Base-by-base conservation (phyloP, 2,329 filamentous ascomycete genomes). In the Cryphonectria parasitica region DNA sequence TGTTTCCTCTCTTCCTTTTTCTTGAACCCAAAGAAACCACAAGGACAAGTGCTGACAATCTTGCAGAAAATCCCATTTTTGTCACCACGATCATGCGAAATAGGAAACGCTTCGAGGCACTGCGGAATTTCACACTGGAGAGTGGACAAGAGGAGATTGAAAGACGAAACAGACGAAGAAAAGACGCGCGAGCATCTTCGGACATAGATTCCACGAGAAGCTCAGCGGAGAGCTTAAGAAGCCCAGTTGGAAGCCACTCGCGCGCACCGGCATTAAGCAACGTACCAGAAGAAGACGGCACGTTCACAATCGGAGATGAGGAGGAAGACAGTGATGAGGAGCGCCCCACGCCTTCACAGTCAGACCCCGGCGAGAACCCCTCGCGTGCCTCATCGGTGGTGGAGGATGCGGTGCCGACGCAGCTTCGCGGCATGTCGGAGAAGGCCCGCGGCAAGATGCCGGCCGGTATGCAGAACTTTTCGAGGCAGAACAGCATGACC, bases 401-500 rank as follows among this genome's bases (percentile, higher is more conserved):
- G 0, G 94, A 97, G 71, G 94, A 97, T 72, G 91, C 92, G 4
- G 89, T 97, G 13, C 94, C 94, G 19, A 86, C 90, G 28, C 95
- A 98, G 78, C 80, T 97, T 41, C 89, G 93, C 70, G 94, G 94
- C 68, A 97, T 98, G 93, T 98, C 95, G 28, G 96, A 98, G 80
- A 99, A 98, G 80, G 96, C 96, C 22, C 87, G 96, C 65, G 96
- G 96, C 10, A 99, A 99, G 81, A 94, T 97, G 90, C 96, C 95
- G 39, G 94, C 92, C 17, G 92, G 93, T 1, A 86, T 91, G 65
- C 87, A 89, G n/a, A 88, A 88, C 1, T 97, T 98, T 79, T 97
- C 95, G 0, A 87, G 95, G 25, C 94, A 97, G 77, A 97, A 96
- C 77, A 97, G 94, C 79, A 93, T 91, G 39, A 92, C 92, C 1